Base-by-base conservation (phyloP, 1,139 yeast genomes). In the Hyphopichia khmerensis region DNA sequence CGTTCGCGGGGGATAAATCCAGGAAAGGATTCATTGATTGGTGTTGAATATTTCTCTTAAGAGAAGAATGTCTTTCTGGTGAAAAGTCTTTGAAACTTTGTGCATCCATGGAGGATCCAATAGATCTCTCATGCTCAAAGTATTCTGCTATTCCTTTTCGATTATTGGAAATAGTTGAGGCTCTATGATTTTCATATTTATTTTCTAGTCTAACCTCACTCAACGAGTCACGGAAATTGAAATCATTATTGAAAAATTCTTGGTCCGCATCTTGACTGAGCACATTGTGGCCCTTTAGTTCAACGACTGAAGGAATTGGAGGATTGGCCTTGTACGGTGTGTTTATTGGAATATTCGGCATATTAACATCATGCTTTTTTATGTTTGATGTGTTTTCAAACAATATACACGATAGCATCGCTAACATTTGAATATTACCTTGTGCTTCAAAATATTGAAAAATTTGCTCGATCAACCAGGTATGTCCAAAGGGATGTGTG, bases 401-500 rank as follows among this genome's bases (percentile, higher is more conserved):
- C 44, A 79, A 53, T 3, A 89, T 75, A 63, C 96, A 88, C 2
- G 95, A 80, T 57, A 90, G 65, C 87, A 87, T 85, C 1, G 96
- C 96, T 17, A 93, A 69, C 96, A 91, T 89, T 59, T 91, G 98
- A 18, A 88, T 67, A 54, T 91, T 86, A 3, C 83, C 82, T 39
- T 70, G 60, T 34, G 55, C 63, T 53, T 85, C 95, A 55, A 84
- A 90, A 52, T 84, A 83, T 1, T 65, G 59, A 56, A 91, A 72
- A 38, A 90, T 67, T 48, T 82, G 80, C 32, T 73, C 72, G 0
- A 89, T 70, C n/a, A 89, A 65, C 86, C 93, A 83, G 4, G 74
- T 57, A 39, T 82, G 77, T 0, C 96, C 96, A 59, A 85, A 78
- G 0, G 95, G 93, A 59, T 88, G 96, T 4, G 77, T 65, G 0